Evolutionary conservation across 768 basidiomycete genomes (phyloP), one percentile per base, ranked within the genome.

Genomic region (Fomitopsis pulvina): DNA sequence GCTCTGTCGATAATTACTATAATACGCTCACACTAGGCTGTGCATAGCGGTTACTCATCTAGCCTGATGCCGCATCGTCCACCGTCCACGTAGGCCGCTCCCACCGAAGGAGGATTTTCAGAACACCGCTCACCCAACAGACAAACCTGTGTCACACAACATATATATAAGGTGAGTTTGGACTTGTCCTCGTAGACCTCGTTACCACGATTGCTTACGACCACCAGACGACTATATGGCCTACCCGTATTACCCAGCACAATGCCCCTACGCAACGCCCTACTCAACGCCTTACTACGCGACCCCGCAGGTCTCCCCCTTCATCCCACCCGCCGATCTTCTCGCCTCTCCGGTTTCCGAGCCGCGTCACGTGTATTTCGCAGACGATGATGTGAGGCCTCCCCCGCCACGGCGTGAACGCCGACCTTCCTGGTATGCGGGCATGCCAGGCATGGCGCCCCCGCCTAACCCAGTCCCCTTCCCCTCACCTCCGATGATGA

Each of bases 351-450:
- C 56, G 25, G 47, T 53, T 24, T 29, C 43, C 2, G 24, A 37
- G 14, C 48, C 50, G 2, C 58, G 58, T 14, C 55, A 50, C 12
- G 58, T 56, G 16, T 55, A 51, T 47, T 59, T 50, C 30, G 55
- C 52, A 11, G 57, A 54, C 38, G 53, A 54, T 5, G 18, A 24
- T 39, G 37, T 32, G 8, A 10, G 46, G 10, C 20, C 39, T 20
- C 42, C 38, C 5, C 46, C 38, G n/a, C 38, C 26, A 2, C 16
- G 16, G 6, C 56, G 56, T 11, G 29, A 44, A 16, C 54, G 63
- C 22, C 57, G 60, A 16, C 61, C 63, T 6, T 65, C 63, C 18
- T 65, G 60, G 59, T 56, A 62, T 39, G 57, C 52, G 4, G 57
- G 56, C 5, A 53, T 53, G 55, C 25, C 34, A 2, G 53, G 52